phyloP scores from a whole-genome alignment of 352 stramenopile genomes.

The Saprolegnia diclina region DNA sequence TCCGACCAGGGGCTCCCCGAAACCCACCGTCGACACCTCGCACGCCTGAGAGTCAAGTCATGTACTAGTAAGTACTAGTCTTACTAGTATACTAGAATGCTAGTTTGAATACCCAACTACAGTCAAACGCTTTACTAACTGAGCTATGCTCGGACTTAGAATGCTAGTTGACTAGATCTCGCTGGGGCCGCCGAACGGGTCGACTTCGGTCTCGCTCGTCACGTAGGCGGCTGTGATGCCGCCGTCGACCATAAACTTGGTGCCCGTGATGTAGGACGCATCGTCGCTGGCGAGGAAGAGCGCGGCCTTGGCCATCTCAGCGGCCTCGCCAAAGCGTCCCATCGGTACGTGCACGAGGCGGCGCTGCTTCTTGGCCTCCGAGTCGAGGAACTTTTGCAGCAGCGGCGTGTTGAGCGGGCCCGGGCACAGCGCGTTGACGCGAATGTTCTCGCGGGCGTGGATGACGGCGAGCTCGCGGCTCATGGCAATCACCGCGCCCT shows the following conservation, averaged over 20 bases:
- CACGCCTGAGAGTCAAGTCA: too few relatives aligned
- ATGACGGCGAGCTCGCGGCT: slow-evolving; percentile 80
- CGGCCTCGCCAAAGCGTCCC: slow-evolving; percentile 79
- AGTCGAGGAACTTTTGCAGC: slow-evolving; percentile 83
- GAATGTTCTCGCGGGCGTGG: slow-evolving; percentile 83
- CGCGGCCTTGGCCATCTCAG: slow-evolving; percentile 83
- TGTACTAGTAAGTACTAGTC: too few relatives aligned
- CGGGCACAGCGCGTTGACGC: slow-evolving; percentile 81
- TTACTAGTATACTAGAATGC: too few relatives aligned
- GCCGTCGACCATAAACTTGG: slow-evolving; percentile 83
- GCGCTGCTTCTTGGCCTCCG: slow-evolving; percentile 78
- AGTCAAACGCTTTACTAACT: too few relatives aligned
- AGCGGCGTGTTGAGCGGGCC: slow-evolving; percentile 81
- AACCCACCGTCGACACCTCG: too few relatives aligned
- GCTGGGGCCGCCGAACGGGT: slow-evolving; percentile 74
- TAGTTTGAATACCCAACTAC: too few relatives aligned
- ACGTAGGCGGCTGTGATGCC: slow-evolving; percentile 84
- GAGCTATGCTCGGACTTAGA: too few relatives aligned
- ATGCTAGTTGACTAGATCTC: too few relatives aligned
- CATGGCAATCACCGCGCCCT: slow-evolving; percentile 83
- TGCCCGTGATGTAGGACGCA: slow-evolving; percentile 81
- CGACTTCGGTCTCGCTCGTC: slow-evolving; percentile 67
- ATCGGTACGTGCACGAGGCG: slow-evolving; percentile 84
- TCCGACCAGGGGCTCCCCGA: too few relatives aligned
- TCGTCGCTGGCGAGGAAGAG: slow-evolving; percentile 83